phyloP scores from a whole-genome alignment of 495 filamentous ascomycete genomes.

The Clavariopsis aquatica region DNA sequence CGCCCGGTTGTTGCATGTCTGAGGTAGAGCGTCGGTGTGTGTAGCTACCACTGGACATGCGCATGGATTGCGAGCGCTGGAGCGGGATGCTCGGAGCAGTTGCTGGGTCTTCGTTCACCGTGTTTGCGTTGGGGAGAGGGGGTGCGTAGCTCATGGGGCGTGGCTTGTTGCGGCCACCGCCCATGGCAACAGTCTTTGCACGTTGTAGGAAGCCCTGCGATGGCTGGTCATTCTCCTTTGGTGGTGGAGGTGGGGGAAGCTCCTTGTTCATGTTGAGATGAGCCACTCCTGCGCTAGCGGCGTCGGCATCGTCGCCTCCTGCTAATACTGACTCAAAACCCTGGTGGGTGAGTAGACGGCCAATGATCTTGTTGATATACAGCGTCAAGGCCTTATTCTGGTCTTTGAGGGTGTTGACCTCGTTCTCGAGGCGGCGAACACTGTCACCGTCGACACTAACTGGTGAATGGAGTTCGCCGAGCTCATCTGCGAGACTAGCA shows the following conservation, averaged over 20 bases:
- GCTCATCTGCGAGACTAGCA: constrained; percentile 82
- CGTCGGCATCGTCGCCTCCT: constrained; percentile 63
- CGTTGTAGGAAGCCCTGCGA: constrained; percentile 77
- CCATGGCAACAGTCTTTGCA: constrained; percentile 68
- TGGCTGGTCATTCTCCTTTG: constrained; percentile 50
- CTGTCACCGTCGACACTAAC: constrained; percentile 30
- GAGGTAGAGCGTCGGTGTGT: constrained; percentile 64
- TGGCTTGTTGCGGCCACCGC: constrained; percentile 52
- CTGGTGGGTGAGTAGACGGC: constrained; percentile 86
- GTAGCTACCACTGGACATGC: constrained; percentile 51
- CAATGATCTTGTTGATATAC: constrained; percentile 98
- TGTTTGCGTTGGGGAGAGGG: constrained; percentile 39
- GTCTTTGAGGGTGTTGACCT: constrained; percentile 80
- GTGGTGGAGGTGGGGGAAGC: constrained; percentile 75
- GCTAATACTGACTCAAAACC: constrained; percentile 92
- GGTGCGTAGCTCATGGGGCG: constrained; percentile 64
- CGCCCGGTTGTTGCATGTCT: constrained; percentile 59
- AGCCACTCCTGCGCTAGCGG: constrained; percentile 38
- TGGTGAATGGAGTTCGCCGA: constrained; percentile 82
- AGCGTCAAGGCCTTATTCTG: constrained; percentile 95
- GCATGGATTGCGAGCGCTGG: constrained; percentile 58
- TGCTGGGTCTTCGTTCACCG: constrained; percentile 63
- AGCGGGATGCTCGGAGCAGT: constrained; percentile 86
- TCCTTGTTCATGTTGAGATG: constrained; percentile 70
- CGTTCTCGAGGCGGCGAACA: constrained; percentile 66